phyloP scores from a whole-genome alignment of 495 filamentous ascomycete species.

The Podospora bellae-mahoneyi region DNA sequence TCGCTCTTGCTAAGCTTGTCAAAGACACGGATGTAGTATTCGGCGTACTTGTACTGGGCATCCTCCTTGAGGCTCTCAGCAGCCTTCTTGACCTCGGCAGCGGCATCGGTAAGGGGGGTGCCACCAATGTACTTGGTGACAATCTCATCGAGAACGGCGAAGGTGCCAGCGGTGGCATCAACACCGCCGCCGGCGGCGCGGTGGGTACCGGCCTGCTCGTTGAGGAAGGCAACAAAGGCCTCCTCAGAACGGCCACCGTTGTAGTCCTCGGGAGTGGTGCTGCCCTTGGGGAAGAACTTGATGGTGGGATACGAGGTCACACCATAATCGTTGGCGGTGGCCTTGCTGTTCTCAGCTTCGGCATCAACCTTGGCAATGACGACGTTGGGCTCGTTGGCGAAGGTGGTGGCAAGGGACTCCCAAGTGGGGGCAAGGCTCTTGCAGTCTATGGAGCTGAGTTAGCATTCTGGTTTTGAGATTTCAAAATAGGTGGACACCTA shows the following conservation, averaged over 20 bases:
- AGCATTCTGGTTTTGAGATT: constrained; percentile 21
- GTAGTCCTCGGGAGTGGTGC: constrained; percentile 68
- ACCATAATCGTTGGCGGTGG: constrained; percentile 69
- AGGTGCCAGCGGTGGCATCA: constrained; percentile 74
- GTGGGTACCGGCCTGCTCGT: constrained; percentile 85
- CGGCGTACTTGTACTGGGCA: constrained; percentile 66
- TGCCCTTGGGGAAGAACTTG: constrained; percentile 94
- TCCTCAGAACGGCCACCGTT: constrained; percentile 72
- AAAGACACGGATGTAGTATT: constrained; percentile 90
- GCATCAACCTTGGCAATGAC: constrained; percentile 93
- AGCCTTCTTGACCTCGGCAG: constrained; percentile 65
- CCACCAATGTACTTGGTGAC: constrained; percentile 64
- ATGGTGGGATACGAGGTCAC: constrained; percentile 90
- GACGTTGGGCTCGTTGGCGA: constrained; percentile 69
- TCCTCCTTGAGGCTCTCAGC: constrained; percentile 62
- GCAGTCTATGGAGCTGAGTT: constrained; percentile 68
- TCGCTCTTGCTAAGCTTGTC: constrained; percentile 75
- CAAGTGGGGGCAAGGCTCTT: constrained; percentile 88
- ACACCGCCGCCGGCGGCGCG: constrained; percentile 79
- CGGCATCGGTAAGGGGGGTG: constrained; percentile 53
- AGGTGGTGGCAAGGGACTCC: constrained; percentile 84
- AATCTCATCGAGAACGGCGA: constrained; percentile 70
- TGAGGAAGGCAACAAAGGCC: constrained; percentile 77
- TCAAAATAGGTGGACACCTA: constrained; percentile 50
- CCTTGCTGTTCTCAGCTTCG: constrained; percentile 79